Evolutionary conservation across 805 yeast genomes (phyloP).

Genomic region (Cyberlindnera japonica): DNA sequence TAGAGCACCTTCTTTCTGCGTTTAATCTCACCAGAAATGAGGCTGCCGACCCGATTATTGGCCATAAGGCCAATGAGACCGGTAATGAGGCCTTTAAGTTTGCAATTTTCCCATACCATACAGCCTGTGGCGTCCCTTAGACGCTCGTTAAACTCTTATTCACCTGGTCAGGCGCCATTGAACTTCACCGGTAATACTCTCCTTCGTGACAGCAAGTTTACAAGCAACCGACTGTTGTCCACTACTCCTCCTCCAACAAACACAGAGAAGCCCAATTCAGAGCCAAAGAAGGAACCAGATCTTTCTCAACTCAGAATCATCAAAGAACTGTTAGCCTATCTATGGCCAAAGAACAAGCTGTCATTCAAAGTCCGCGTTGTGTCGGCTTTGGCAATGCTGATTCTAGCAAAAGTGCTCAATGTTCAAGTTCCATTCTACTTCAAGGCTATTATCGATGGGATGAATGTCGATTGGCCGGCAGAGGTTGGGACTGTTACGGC

Average conservation of each 20-base stretch:
- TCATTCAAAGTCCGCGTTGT: slow-evolving; percentile 71
- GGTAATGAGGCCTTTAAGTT: too few species aligned
- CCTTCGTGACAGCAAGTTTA: background rate
- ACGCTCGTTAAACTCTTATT: background rate
- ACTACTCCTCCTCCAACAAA: background rate
- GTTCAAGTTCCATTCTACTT: slow-evolving; percentile 96
- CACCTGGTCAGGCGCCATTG: background rate
- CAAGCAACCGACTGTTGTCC: background rate
- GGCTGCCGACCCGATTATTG: too few species aligned
- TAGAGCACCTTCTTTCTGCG: too few species aligned
- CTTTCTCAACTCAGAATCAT: slow-evolving; percentile 49
- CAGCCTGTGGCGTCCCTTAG: too few species aligned
- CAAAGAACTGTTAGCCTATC: slow-evolving; percentile 58
- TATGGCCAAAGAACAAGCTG: slow-evolving; percentile 77
- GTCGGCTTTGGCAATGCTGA: slow-evolving; percentile 66
- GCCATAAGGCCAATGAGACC: too few species aligned
- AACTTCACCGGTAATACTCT: background rate
- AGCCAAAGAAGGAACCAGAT: slow-evolving; percentile 11
- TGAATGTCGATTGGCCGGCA: slow-evolving; percentile 84
- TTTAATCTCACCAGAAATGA: too few species aligned
- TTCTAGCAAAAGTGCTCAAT: slow-evolving; percentile 79
- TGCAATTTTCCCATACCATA: too few species aligned
- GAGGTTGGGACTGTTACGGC: slow-evolving; percentile 62
- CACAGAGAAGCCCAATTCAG: background rate
- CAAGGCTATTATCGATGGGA: slow-evolving; percentile 81